Conservation (phyloP, 495 filamentous ascomycete genomes). For the Podospora didyma region DNA sequence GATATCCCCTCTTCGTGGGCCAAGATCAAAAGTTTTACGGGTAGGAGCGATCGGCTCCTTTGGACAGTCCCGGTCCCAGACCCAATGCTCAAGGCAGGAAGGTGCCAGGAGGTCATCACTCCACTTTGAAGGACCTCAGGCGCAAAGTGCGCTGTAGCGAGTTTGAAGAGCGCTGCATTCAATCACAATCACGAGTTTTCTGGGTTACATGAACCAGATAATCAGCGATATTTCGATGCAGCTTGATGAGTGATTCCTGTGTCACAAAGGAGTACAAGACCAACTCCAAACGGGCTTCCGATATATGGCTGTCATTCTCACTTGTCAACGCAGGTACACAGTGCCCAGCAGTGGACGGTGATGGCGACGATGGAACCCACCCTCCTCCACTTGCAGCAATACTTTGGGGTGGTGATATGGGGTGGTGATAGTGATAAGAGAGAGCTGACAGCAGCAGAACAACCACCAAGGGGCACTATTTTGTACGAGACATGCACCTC, state of each 20-base stretch:
- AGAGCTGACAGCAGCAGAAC: background rate
- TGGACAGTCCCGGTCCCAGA: too few relatives aligned
- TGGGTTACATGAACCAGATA: background rate
- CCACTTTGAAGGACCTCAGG: too few relatives aligned
- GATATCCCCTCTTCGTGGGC: too few relatives aligned
- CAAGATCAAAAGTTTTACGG: too few relatives aligned
- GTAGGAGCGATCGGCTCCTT: too few relatives aligned
- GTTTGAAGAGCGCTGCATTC: background rate
- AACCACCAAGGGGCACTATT: background rate
- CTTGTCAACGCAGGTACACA: too few relatives aligned
- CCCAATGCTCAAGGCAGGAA: too few relatives aligned
- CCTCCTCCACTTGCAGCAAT: background rate
- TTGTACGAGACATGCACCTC: conserved; percentile 1
- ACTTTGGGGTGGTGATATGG: background rate
- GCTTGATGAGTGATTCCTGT: background rate
- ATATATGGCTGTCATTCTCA: too few relatives aligned
- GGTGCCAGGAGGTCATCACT: too few relatives aligned
- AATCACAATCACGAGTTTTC: background rate
- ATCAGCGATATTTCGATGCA: background rate
- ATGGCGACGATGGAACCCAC: background rate
- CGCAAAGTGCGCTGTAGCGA: too few relatives aligned
- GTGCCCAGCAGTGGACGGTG: background rate
- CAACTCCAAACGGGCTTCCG: background rate
- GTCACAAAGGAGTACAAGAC: background rate
- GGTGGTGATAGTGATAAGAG: background rate